phyloP scores from a whole-genome alignment of 2,329 filamentous ascomycete genomes.

The Thermomyces lanuginosus region DNA sequence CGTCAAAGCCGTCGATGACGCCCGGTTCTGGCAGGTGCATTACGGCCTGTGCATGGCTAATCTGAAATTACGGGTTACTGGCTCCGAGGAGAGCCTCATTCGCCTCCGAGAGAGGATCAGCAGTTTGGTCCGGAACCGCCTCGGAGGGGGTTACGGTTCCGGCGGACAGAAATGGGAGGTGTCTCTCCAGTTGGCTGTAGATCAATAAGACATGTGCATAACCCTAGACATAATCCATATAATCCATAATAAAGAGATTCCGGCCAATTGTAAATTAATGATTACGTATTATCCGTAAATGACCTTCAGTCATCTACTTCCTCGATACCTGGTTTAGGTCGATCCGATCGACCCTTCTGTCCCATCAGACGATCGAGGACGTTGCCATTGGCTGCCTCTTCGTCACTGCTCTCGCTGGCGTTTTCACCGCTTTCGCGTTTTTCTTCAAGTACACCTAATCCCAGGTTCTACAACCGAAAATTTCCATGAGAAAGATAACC shows the following conservation, averaged over 20 bases:
- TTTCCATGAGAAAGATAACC: neutral
- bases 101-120: slow-evolving; percentile 61
- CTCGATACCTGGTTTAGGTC: slow-evolving; percentile 24
- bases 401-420: slow-evolving; percentile 4
- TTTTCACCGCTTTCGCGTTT: slow-evolving; percentile 12
- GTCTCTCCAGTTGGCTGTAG: slow-evolving; percentile 57
- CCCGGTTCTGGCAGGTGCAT: slow-evolving; percentile 96
- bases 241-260: slow-evolving; percentile 1
- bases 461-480: slow-evolving; percentile 20
- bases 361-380: slow-evolving; percentile 24
- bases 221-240: slow-evolving; percentile 4
- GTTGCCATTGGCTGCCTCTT: slow-evolving; percentile 11
- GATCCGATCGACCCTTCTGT: slow-evolving; percentile 13
- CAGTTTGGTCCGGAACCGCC: slow-evolving; percentile 63
- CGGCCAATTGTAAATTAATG: too few relatives aligned
- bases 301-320: slow-evolving; percentile 14
- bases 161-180: slow-evolving; percentile 82
- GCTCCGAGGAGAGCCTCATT: slow-evolving; percentile 54
- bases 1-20: slow-evolving; percentile 67
- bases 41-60: slow-evolving; percentile 95
- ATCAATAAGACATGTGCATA: slow-evolving; percentile 26
- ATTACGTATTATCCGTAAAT: neutral
- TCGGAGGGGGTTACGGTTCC: slow-evolving; percentile 75
- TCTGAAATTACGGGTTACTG: slow-evolving; percentile 58
- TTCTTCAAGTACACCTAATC: slow-evolving; percentile 30